phyloP scores from a whole-genome alignment of 169 alveolate species.

The Pseudocohnilembus persalinus region DNA sequence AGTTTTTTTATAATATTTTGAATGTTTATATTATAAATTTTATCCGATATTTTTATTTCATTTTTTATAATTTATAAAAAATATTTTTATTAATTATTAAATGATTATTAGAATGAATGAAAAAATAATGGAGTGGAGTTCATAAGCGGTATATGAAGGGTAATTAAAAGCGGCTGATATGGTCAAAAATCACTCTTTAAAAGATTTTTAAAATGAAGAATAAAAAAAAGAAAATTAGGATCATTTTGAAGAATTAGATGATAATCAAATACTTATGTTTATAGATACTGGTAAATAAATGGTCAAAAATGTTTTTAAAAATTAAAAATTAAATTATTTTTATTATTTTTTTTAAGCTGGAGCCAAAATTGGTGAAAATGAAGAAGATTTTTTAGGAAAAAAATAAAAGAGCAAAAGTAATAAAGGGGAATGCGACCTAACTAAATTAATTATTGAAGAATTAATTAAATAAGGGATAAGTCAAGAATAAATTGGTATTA shows the following conservation, averaged over 20 bases:
- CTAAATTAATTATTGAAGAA: constrained; percentile 61
- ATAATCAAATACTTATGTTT: constrained; percentile 26
- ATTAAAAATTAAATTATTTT: too few relatives aligned
- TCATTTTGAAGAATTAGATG: constrained; percentile 22
- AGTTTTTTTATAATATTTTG: too few relatives aligned
- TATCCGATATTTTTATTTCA: too few relatives aligned
- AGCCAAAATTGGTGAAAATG: constrained; percentile 68
- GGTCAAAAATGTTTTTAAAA: too few relatives aligned
- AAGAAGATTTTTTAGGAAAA: constrained; percentile 42
- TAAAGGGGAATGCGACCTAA: constrained; percentile 69
- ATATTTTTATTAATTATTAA: too few relatives aligned
- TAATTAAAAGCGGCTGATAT: constrained; percentile 65
- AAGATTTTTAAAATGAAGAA: constrained; percentile 53
- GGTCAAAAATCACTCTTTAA: constrained; percentile 57
- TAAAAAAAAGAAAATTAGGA: too few relatives aligned
- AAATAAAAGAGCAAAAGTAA: constrained; percentile 70
- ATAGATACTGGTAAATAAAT: constrained; percentile 30
- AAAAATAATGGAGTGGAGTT: constrained; percentile 77
- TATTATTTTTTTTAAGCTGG: constrained; percentile 53
- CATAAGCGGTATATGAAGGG: constrained; percentile 66
- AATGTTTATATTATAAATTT: too few relatives aligned
- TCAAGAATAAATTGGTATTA: constrained; percentile 72
- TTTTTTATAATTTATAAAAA: too few relatives aligned
- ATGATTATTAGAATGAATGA: constrained; percentile 76
- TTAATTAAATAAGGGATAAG: constrained; percentile 51